Base-by-base conservation (phyloP, 176 grass and related monocot species). In the Oropetium thomaeum region DNA sequence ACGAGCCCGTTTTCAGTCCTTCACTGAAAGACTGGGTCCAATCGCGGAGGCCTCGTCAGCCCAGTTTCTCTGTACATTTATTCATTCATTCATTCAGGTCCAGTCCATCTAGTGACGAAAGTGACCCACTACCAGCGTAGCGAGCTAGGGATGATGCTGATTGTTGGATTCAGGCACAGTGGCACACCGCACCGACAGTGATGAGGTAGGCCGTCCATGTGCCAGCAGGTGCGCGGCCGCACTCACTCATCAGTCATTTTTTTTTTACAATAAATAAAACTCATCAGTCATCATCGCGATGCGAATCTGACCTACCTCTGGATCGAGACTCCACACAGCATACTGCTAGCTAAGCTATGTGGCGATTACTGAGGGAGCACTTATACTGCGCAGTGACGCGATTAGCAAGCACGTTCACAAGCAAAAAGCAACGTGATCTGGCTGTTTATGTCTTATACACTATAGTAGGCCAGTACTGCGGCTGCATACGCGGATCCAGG, bases 141-240 rank as follows among this genome's bases (percentile, higher is more conserved):
- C 48, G 48, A n/a, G n/a, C n/a, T n/a, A n/a, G n/a, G n/a, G n/a
- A n/a, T n/a, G n/a, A 10, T 22, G 49, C 49, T 10, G 8, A 9
- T n/a, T n/a, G n/a, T n/a, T n/a, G 20, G 12, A n/a, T 53, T 53
- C 49, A 23, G 49, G 7, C 25, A 54, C 51, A n/a, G n/a, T n/a
- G n/a, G n/a, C n/a, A n/a, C n/a, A n/a, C n/a, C n/a, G n/a, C n/a
- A 52, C 76, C 83, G 69, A 80, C 76, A 49, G 22, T 47, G 68
- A 58, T 64, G 76, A 19, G 83, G 70, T 86, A 52, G 70, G 25
- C 61, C 53, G 83, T 86, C 83, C 26, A 4, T n/a, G 76, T 72
- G 47, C 19, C 5, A 65, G 51, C 83, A 17, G 83, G 77, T 86
- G 77, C 70, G 33, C 83, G 62, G 83, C 77, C 77, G 14, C 62